phyloP scores from a whole-genome alignment of 306 rosid species.

The Comarum palustre region DNA sequence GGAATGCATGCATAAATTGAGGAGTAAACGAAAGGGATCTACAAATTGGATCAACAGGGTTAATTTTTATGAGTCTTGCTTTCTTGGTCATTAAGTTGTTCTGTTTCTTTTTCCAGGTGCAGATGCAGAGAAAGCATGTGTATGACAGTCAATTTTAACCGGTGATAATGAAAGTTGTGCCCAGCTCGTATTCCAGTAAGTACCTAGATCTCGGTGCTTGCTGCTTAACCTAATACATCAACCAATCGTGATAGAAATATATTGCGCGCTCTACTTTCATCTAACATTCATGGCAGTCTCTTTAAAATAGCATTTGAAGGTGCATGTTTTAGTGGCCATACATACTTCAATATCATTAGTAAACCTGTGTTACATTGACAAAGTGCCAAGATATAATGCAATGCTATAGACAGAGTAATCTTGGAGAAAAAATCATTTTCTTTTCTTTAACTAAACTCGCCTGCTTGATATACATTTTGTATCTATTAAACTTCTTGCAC shows the following conservation, averaged over 20 bases:
- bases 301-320: not conserved
- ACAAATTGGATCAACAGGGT: not conserved
- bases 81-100: constrained; percentile 26
- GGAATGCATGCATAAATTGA: too few species aligned
- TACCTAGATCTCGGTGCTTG: constrained; percentile 29
- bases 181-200: constrained; percentile 78
- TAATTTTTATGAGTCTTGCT: constrained; percentile 12
- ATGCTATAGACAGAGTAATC: not conserved
- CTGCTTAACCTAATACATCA: constrained; percentile 9
- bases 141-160: constrained; percentile 83
- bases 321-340: not conserved
- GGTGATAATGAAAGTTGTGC: constrained; percentile 92
- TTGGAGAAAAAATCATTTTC: not conserved
- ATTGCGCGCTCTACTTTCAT: not conserved
- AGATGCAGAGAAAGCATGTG: constrained; percentile 92
- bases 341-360: not conserved
- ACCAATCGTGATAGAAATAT: not conserved
- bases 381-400: not conserved
- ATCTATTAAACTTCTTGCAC: not conserved
- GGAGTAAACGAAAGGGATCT: not conserved
- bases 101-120: constrained; percentile 61
- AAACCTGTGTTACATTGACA: not conserved
- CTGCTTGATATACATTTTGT: not conserved
- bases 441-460: not conserved
- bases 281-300: not conserved